Evolutionary conservation across 2,329 filamentous ascomycete genomes (phyloP).

Genomic region (Cytospora mali): DNA sequence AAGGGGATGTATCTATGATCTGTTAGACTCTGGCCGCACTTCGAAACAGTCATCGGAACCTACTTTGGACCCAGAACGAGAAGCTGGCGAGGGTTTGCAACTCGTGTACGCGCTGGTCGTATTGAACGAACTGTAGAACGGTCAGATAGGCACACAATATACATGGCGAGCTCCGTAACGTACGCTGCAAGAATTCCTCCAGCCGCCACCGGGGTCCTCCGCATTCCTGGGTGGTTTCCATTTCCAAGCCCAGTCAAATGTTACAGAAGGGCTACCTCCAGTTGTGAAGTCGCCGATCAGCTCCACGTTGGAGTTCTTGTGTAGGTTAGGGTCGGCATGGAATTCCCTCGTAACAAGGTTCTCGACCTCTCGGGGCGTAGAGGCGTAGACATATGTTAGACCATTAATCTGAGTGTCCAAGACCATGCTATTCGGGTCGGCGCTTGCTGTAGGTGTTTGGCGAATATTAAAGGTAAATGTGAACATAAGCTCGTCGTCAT

Average conservation of each 20-base stretch:
- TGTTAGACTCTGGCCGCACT: conserved; percentile 29
- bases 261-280: conserved; percentile 77
- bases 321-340: conserved; percentile 93
- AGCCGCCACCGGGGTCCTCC: conserved; percentile 87
- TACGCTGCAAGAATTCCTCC: conserved; percentile 93
- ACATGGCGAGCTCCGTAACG: conserved; percentile 34
- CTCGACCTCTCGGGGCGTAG: conserved; percentile 83
- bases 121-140: conserved; percentile 79
- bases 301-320: conserved; percentile 95
- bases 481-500: conserved; percentile 91
- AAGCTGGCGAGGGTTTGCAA: conserved; percentile 89
- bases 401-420: conserved; percentile 81
- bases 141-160: conserved; percentile 33
- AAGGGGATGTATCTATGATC: conserved; percentile 45
- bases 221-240: conserved; percentile 85
- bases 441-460: conserved; percentile 37
- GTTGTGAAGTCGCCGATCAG: conserved; percentile 92
- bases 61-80: conserved; percentile 92
- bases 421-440: conserved; percentile 52
- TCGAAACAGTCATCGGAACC: conserved; percentile 35
- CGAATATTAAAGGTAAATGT: conserved; percentile 87
- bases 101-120: conserved; percentile 88
- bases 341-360: conserved; percentile 94
- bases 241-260: conserved; percentile 96
- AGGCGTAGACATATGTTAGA: conserved; percentile 89